Evolutionary conservation across 1,139 yeast genomes (phyloP).

Genomic region (Kurtzmaniella quercitrusa): DNA sequence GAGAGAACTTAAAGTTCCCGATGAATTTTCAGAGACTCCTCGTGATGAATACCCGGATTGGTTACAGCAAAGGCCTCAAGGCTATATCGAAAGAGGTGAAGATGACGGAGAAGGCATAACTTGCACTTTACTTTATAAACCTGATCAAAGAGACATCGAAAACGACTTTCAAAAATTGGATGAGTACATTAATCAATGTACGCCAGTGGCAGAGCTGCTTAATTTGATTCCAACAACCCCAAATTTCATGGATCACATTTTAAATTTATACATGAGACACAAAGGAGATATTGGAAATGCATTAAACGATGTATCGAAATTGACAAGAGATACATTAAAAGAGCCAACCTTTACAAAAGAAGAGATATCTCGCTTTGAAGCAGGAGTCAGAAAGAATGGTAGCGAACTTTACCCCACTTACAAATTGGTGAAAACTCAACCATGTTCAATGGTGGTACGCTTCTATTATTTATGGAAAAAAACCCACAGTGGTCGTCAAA

Average conservation of each 20-base stretch:
- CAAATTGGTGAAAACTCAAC: conserved; percentile 64
- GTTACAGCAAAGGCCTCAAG: conserved; percentile 76
- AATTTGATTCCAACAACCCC: conserved; percentile 51
- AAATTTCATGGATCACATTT: conserved; percentile 73
- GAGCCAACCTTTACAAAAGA: conserved; percentile 72
- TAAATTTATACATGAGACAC: conserved; percentile 50
- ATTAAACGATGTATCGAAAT: conserved; percentile 25
- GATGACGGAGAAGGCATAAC: conserved; percentile 56
- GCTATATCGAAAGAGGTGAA: conserved; percentile 83
- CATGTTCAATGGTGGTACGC: conserved; percentile 74
- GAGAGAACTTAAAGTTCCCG: conserved; percentile 40
- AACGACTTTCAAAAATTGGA: conserved; percentile 42
- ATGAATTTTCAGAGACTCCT: conserved; percentile 37
- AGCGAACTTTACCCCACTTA: conserved; percentile 75
- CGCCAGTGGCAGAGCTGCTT: conserved; percentile 51
- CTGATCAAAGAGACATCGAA: conserved; percentile 29
- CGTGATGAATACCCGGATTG: conserved; percentile 60
- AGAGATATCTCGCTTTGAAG: conserved; percentile 69
- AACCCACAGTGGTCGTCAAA: conserved; percentile 64
- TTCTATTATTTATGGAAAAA: conserved; percentile 92
- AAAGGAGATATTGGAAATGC: conserved; percentile 51
- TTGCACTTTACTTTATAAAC: conserved; percentile 65
- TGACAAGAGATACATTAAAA: conserved; percentile 56
- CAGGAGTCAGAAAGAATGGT: conserved; percentile 70
- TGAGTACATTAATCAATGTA: conserved; percentile 51